Conservation (phyloP, 345 rosid genomes). For the Tarenaya hassleriana region DNA sequence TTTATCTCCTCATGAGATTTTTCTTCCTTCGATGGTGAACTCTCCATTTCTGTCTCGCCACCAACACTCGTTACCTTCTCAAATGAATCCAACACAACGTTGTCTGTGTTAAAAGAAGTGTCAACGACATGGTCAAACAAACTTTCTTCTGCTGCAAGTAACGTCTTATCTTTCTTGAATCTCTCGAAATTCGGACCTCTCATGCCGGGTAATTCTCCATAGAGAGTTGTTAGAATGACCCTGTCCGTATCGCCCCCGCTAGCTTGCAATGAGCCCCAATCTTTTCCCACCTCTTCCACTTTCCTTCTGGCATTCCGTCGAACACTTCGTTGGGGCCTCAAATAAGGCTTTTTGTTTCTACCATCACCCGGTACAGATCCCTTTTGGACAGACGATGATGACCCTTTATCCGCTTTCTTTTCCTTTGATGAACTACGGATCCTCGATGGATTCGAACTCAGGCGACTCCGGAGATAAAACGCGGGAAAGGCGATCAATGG, state of each 20-base stretch:
- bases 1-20: no score
- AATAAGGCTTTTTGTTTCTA: constrained; percentile 21
- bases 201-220: constrained; percentile 22
- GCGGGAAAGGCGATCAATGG: constrained; percentile 40
- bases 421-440: constrained; percentile 7
- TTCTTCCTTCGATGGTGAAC: no score
- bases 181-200: constrained; percentile 18
- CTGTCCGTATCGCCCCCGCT: constrained; percentile 23
- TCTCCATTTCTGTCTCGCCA: constrained; percentile 36
- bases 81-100: constrained; percentile 17
- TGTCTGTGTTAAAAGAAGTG: not conserved
- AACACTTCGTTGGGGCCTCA: constrained; percentile 39
- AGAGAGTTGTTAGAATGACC: constrained; percentile 16
- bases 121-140: constrained; percentile 8
- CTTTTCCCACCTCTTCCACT: constrained; percentile 33
- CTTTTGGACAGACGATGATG: constrained; percentile 16
- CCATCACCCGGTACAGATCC: constrained; percentile 11
- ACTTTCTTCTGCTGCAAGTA: constrained; percentile 24
- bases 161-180: constrained; percentile 25
- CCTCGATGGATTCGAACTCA: constrained; percentile 8
- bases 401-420: constrained; percentile 9
- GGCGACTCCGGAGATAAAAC: constrained; percentile 26
- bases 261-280: constrained; percentile 30
- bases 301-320: constrained; percentile 40
- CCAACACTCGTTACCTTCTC: constrained; percentile 19